Base-by-base conservation (phyloP, 1,284 basidiomycete species). In the Melampsora americana region DNA sequence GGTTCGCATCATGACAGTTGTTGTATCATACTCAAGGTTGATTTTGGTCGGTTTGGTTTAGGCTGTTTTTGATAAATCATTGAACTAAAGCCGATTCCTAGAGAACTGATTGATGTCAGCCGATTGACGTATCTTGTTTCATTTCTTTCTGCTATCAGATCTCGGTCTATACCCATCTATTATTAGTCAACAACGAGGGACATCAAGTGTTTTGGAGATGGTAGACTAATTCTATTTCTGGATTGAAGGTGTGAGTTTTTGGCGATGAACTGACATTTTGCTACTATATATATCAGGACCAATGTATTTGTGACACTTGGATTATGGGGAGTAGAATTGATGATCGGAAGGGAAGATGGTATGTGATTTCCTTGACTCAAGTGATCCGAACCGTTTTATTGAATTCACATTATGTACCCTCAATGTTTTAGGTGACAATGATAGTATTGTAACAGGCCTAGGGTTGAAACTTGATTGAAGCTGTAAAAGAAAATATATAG, bases 261-360 rank as follows among this genome's bases (percentile, higher is more conserved):
- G n/a, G 6, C 1, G 6, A 39, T 56, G 16, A 35, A 16, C 60
- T 23, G 53, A 46, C 5, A 20, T 60, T 69, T 50, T 11, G 9
- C 61, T 32, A 39, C 7, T 23, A n/a, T n/a, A n/a, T n/a, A n/a
- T 48, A 5, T 35, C 11, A 70, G 67, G 91, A 89, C 90, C 85
- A 91, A 90, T 80, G 89, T 92, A 44, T 90, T 92, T 84, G 89
- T 92, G 82, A 92, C 90, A 4, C 85, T 92, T 56, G 85, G 89
- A 28, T 86, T 92, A 48, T 92, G 91, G 91, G 88, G 89, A 18
- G 84, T 92, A 44, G 91, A 92, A 82, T 86, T 92, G 60, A 83
- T 90, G 46, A 90, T 92, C 73, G 89, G 89, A 82, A 86, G 86
- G n/a, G 90, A 90, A 77, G 90, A 90, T 76, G 90, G 90, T 79